Conservation (phyloP, 1,284 basidiomycete species). For the Fomitopsis palustris region DNA sequence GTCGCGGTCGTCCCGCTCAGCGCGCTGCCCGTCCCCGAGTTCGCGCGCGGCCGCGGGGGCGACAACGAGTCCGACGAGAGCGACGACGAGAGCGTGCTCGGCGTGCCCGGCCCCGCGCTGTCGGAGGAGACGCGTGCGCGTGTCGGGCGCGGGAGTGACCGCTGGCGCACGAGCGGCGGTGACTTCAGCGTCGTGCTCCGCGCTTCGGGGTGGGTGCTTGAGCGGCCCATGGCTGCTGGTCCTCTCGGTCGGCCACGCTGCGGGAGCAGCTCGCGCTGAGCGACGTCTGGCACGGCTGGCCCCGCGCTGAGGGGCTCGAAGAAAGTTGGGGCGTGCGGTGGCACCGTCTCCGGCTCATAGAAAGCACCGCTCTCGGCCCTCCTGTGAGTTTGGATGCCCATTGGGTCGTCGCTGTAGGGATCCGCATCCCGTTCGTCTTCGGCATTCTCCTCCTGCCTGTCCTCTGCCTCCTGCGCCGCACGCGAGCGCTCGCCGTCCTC, state of each 20-base stretch:
- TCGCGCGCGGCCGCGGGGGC: not conserved
- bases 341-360: not conserved
- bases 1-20: slow-evolving; percentile 18
- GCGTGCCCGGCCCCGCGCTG: slow-evolving; percentile 1
- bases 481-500: slow-evolving; percentile 1
- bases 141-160: slow-evolving; percentile 2
- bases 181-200: slow-evolving; percentile 3
- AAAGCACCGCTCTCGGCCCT: not conserved
- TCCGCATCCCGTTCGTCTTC: slow-evolving; percentile 6
- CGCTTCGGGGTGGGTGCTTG: not conserved
- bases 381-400: not conserved
- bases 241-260: not conserved
- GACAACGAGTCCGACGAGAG: slow-evolving; percentile 12
- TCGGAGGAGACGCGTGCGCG: not conserved
- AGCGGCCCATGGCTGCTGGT: not conserved
- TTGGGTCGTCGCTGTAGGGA: slow-evolving; percentile 8
- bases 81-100: slow-evolving; percentile 13
- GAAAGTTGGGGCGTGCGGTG: not conserved
- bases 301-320: not conserved
- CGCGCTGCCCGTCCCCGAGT: slow-evolving; percentile 5
- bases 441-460: not conserved
- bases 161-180: slow-evolving; percentile 3
- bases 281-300: not conserved
- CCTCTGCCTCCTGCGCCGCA: not conserved
- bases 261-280: not conserved